Base-by-base conservation (phyloP, 306 rosid genomes). In the Fagus crenata region DNA sequence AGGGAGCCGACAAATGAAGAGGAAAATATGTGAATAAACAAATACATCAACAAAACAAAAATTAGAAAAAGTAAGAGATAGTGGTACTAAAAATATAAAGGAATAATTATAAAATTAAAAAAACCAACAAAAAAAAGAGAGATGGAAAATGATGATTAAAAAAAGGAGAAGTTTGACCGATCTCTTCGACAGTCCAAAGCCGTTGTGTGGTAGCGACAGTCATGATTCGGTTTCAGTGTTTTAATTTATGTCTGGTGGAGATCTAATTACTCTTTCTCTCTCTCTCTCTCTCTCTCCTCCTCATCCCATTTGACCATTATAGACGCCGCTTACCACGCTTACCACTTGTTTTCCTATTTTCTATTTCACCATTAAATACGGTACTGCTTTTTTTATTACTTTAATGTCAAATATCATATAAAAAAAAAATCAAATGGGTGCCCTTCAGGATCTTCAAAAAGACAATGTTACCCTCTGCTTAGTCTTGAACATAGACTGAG, bases 301-400 rank as follows among this genome's bases (percentile, higher is more conserved):
- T 2, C 53, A 41, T 36, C 72, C 53, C 54, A 15, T 76, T 72
- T 71, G 67, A 77, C 85, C 82, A 80, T 77, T 36, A 73, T 56
- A 53, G 61, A 53, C 71, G 86, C 87, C 86, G 84, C 77, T 70
- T 70, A 70, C 79, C 71, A 51, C 89, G 89, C 84, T 76, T 53
- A 2, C 74, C 82, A 13, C 73, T 80, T 53, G 54, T 55, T 49
- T 33, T 39, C 14, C 53, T 33, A 46, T 28, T 64, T 43, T 67
- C 54, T 40, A n/a, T 13, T 39, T 39, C 6, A 32, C 35, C 4
- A 7, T 12, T 49, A 32, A 35, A 18, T 39, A 18, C 22, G 3
- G 12, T 17, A 8, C 4, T 6, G 33, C 42, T 40, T 65, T 46
- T 15, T 22, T 54, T 63, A 14, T 53, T 5, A 67, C 67, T 22